Evolutionary conservation across 2,329 filamentous ascomycete species (phyloP).

Genomic region (Teratosphaeria destructans): DNA sequence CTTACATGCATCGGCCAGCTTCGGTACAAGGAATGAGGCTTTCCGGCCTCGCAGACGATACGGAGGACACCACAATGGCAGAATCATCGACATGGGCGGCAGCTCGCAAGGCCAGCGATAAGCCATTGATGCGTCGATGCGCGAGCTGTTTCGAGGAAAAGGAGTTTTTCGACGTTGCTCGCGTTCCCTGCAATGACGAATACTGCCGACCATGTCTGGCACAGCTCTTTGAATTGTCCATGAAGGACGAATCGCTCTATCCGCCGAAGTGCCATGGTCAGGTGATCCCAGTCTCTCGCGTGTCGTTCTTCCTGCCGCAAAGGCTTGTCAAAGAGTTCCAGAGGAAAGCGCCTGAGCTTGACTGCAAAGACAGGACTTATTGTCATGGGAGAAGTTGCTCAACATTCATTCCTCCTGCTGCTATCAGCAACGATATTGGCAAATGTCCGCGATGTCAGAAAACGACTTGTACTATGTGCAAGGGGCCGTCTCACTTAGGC

Average conservation of each 20-base stretch:
- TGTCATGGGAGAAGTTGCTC: constrained; percentile 39
- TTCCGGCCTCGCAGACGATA: constrained; percentile 1
- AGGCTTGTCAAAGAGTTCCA: constrained; percentile 29
- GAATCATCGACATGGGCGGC: constrained; percentile 13
- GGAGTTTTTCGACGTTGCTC: constrained; percentile 18
- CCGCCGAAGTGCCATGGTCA: constrained; percentile 45
- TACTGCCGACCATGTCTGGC: constrained; percentile 44
- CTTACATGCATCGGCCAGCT: constrained; percentile 11
- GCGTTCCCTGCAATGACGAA: constrained; percentile 30
- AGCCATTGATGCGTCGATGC: constrained; percentile 10
- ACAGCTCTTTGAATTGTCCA: constrained; percentile 34
- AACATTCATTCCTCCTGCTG: constrained; percentile 33
- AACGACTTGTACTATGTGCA: constrained; percentile 44
- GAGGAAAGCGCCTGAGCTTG: constrained; percentile 40
- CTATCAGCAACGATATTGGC: constrained; percentile 27
- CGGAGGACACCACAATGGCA: constrained; percentile 9
- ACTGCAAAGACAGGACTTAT: constrained; percentile 41
- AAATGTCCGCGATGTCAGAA: constrained; percentile 34
- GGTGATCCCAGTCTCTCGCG: constrained; percentile 29
- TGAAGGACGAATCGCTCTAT: constrained; percentile 43
- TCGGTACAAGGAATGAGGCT: background rate
- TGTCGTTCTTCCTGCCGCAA: constrained; percentile 27
- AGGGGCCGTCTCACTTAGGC: constrained; percentile 33
- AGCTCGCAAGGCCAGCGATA: constrained; percentile 3
- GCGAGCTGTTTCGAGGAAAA: constrained; percentile 21